Percentiles rank a stretch among this genome's conserved stretches.
phyloP scores from a whole-genome alignment of 179 eudicot genomes.

The Spergularia azorica region DNA sequence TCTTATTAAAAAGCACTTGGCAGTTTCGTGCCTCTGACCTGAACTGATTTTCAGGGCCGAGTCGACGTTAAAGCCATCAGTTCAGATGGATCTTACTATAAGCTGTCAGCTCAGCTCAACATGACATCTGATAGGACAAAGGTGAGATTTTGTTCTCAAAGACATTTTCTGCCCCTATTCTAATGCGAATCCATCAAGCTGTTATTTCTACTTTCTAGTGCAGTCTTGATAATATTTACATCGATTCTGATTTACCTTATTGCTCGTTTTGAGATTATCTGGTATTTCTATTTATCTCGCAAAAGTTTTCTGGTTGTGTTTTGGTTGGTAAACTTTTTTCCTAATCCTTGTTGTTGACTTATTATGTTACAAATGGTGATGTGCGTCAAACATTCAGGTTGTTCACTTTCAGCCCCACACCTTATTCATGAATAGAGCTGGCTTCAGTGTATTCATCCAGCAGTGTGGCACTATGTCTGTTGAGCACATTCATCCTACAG shows the following conservation, averaged over 20 bases:
- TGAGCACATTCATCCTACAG: slow-evolving; percentile 70
- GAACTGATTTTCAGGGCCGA: slow-evolving; percentile 62
- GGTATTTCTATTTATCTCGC: too few species aligned
- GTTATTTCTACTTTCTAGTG: too few species aligned
- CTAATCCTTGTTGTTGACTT: too few species aligned
- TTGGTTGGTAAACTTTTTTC: too few species aligned
- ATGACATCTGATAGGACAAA: slow-evolving; percentile 99
- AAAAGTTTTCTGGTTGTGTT: background rate
- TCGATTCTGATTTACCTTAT: background rate
- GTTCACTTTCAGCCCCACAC: slow-evolving; percentile 96
- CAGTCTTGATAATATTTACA: too few species aligned
- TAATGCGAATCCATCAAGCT: background rate
- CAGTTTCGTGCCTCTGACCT: slow-evolving; percentile 10
- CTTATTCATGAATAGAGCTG: slow-evolving; percentile 72
- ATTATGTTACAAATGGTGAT: slow-evolving; percentile 8
- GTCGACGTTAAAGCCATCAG: slow-evolving; percentile 83
- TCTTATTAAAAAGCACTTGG: background rate
- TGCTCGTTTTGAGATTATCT: background rate
- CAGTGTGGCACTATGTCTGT: slow-evolving; percentile 65
- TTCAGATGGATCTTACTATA: slow-evolving; percentile 88
- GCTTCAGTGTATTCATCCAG: slow-evolving; percentile 64
- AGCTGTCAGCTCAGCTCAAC: slow-evolving; percentile 79
- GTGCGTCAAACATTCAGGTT: slow-evolving; percentile 56
- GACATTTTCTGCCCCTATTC: background rate
- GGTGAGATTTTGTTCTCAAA: slow-evolving; percentile 40